Evolutionary conservation across 176 grass and related monocot genomes (phyloP).

Genomic region (Aegilops speltoides): DNA sequence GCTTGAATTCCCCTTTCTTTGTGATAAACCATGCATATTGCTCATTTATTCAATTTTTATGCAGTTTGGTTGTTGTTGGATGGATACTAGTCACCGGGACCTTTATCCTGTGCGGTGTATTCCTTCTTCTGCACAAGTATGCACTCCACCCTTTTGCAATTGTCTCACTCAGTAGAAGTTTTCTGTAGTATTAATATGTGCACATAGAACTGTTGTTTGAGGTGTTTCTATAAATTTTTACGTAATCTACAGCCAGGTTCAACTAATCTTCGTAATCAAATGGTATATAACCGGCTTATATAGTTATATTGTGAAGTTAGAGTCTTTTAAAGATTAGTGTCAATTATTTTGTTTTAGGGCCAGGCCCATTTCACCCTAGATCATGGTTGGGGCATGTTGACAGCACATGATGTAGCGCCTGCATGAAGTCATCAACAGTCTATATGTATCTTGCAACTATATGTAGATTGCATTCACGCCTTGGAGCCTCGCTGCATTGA

Average conservation of each 20-base stretch:
- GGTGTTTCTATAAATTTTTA: background rate
- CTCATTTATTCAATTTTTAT: constrained; percentile 17
- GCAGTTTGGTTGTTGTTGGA: constrained; percentile 80
- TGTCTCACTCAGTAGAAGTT: background rate
- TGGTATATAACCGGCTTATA: background rate
- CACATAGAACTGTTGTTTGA: background rate
- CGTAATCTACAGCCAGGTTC: background rate
- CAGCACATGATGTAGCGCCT: background rate
- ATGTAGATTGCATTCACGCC: background rate
- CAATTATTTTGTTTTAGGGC: background rate
- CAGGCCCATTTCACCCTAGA: too few species aligned
- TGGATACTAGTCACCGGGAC: constrained; percentile 95
- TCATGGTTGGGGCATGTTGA: too few species aligned
- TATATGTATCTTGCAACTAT: background rate
- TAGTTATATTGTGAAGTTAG: background rate
- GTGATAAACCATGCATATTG: background rate
- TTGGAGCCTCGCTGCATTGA: background rate
- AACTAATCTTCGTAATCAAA: background rate
- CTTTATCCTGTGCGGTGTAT: constrained; percentile 87
- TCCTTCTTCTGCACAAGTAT: constrained; percentile 96
- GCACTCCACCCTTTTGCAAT: constrained; percentile 19
- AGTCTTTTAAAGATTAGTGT: background rate
- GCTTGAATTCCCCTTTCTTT: background rate
- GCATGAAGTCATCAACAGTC: background rate
- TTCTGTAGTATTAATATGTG: background rate